phyloP scores from a whole-genome alignment of 2,329 filamentous ascomycete genomes.

The Neurospora sp. region DNA sequence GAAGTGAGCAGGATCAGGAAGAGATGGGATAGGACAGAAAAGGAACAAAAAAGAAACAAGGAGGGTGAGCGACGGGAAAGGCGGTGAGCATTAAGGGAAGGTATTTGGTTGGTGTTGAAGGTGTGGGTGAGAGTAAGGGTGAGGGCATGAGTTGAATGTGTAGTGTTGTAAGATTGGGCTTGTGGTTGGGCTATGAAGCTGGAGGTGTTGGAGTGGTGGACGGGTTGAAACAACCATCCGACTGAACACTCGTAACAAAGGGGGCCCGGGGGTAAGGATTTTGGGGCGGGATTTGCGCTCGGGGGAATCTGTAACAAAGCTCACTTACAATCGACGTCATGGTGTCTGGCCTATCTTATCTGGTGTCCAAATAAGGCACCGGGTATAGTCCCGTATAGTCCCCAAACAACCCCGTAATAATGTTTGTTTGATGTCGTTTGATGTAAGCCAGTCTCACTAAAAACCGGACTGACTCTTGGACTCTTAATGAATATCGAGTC shows the following conservation, averaged over 20 bases:
- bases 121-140: slow-evolving; percentile 1
- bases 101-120: slow-evolving; percentile 11
- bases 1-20: neutral
- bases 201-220: neutral
- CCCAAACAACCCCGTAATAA: neutral
- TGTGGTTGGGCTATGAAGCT: neutral
- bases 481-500: neutral
- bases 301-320: neutral
- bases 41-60: slow-evolving; percentile 6
- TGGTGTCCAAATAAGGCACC: neutral
- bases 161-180: neutral
- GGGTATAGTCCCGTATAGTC: neutral
- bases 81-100: slow-evolving; percentile 8
- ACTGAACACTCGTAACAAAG: neutral
- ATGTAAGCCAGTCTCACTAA: neutral
- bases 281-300: neutral
- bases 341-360: slow-evolving; percentile 11
- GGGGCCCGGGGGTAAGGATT: neutral
- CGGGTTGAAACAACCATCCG: neutral
- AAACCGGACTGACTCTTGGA: neutral
- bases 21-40: slow-evolving; percentile 6
- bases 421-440: neutral
- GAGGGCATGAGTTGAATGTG: neutral
- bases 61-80: neutral
- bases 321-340: slow-evolving; percentile 23